Evolutionary conservation across 305 asterid genomes (phyloP).

Genomic region (Plantago coronopus): DNA sequence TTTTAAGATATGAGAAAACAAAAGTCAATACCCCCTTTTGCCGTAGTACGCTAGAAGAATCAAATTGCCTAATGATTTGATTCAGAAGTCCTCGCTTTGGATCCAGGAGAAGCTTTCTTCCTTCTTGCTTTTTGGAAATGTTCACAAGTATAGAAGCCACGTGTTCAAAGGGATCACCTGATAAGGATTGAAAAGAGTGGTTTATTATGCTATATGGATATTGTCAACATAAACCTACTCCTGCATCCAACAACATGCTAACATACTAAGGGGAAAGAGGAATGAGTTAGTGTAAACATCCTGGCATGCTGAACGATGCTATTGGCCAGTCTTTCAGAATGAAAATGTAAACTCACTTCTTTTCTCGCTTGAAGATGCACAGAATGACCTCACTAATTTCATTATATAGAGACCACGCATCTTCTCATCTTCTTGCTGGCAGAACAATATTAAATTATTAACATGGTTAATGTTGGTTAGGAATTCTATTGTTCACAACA

Average conservation of each 20-base stretch:
- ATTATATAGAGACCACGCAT: constrained; percentile 69
- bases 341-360: constrained; percentile 34
- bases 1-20: not conserved
- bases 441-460: constrained; percentile 25
- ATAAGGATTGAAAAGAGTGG: constrained; percentile 10
- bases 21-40: constrained; percentile 72
- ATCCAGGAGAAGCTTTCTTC: constrained; percentile 82
- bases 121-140: constrained; percentile 75
- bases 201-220: not conserved
- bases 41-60: constrained; percentile 63
- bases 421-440: constrained; percentile 76
- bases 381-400: constrained; percentile 93
- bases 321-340: too few relatives aligned
- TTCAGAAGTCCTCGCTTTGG: constrained; percentile 82
- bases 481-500: not conserved
- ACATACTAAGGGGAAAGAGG: not conserved
- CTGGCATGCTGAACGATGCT: not conserved
- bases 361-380: constrained; percentile 56
- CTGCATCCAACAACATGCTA: too few relatives aligned
- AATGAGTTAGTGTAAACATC: not conserved
- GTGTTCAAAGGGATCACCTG: constrained; percentile 86
- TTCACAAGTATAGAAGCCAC: constrained; percentile 94
- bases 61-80: constrained; percentile 84
- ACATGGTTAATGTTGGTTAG: constrained; percentile 18
- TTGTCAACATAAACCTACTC: too few relatives aligned